Evolutionary conservation across 1,284 basidiomycete species (phyloP), one percentile per base, ranked within the genome.

Genomic region (Papiliotrema fonsecae): DNA sequence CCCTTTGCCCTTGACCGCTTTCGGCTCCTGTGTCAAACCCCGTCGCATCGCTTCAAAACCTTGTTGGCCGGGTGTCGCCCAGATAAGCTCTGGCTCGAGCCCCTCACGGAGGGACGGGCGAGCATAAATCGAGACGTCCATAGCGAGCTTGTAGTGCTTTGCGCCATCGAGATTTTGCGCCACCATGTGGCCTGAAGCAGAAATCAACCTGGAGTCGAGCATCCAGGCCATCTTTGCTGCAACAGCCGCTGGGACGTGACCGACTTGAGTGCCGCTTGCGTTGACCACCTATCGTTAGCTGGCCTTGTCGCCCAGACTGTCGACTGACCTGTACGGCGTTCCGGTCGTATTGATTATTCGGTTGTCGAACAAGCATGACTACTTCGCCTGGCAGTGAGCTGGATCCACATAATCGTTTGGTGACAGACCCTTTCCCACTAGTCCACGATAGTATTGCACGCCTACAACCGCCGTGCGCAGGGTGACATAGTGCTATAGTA

Each of bases 391-490:
- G n/a, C n/a, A n/a, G n/a, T n/a, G n/a, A n/a, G n/a, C n/a, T n/a
- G n/a, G n/a, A n/a, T n/a, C n/a, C n/a, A n/a, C n/a, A n/a, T n/a
- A n/a, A n/a, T n/a, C n/a, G n/a, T n/a, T n/a, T n/a, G n/a, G n/a
- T n/a, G n/a, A n/a, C n/a, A n/a, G n/a, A n/a, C n/a, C 86, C 1
- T 78, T 68, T 3, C 83, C 86, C 32, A 89, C 88, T 45, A 90
- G 62, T 32, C 87, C 87, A 81, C 37, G n/a, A 62, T 91, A 91
- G 64, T 91, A 87, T 62, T 88, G 86, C 11, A 90, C 76, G 0
- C 88, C 88, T 0, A 90, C 88, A 14, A 88, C 81, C 42, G 79
- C 82, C 0, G 84, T 80, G 10, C 70, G 72, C 61, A 82, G 51
- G 11, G 74, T 77, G 42, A 82, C 79, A 62, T 84, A 87, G 19